A percentile compares a stretch with the other conserved stretches of the same genome.
phyloP scores from a whole-genome alignment of 495 filamentous ascomycete genomes.

The Terfezia boudieri region DNA sequence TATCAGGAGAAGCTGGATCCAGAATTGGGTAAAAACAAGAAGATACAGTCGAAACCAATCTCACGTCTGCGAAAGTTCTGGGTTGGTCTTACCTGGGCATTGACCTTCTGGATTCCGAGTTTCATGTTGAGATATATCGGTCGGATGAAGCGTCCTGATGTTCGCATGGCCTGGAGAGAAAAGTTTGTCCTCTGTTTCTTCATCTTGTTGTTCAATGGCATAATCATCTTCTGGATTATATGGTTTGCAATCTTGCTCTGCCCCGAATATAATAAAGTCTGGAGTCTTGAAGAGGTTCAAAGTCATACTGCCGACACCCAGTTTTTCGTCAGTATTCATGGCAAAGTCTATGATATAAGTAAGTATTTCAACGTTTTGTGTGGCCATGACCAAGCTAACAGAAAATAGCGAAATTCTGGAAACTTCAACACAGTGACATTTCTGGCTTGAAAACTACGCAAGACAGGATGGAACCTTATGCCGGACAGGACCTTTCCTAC shows the following conservation, averaged over 20 bases:
- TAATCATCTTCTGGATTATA: slow-evolving; percentile 84
- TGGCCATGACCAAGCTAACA: not conserved
- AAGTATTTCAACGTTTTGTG: slow-evolving; percentile 1
- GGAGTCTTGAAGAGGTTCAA: slow-evolving; percentile 48
- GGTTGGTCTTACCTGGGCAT: slow-evolving; percentile 58
- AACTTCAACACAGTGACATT: slow-evolving; percentile 50
- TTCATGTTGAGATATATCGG: slow-evolving; percentile 58
- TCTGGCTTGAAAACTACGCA: slow-evolving; percentile 32
- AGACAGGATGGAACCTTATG: slow-evolving; percentile 51
- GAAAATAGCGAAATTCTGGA: slow-evolving; percentile 47
- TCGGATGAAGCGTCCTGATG: slow-evolving; percentile 91
- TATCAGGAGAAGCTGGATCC: slow-evolving; percentile 39
- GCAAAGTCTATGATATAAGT: slow-evolving; percentile 73
- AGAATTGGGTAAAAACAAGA: slow-evolving; percentile 50
- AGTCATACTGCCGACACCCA: slow-evolving; percentile 49
- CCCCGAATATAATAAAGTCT: slow-evolving; percentile 79
- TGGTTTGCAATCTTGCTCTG: slow-evolving; percentile 66
- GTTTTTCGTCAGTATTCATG: slow-evolving; percentile 74
- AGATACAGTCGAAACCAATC: slow-evolving; percentile 48
- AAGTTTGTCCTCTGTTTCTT: slow-evolving; percentile 65
- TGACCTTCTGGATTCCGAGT: slow-evolving; percentile 92
- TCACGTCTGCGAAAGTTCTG: slow-evolving; percentile 44
- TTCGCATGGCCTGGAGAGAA: slow-evolving; percentile 76
- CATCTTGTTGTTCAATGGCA: slow-evolving; percentile 62
- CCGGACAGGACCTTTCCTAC: slow-evolving; percentile 52